phyloP scores from a whole-genome alignment of 345 rosid genomes.

The Populus nigra region DNA sequence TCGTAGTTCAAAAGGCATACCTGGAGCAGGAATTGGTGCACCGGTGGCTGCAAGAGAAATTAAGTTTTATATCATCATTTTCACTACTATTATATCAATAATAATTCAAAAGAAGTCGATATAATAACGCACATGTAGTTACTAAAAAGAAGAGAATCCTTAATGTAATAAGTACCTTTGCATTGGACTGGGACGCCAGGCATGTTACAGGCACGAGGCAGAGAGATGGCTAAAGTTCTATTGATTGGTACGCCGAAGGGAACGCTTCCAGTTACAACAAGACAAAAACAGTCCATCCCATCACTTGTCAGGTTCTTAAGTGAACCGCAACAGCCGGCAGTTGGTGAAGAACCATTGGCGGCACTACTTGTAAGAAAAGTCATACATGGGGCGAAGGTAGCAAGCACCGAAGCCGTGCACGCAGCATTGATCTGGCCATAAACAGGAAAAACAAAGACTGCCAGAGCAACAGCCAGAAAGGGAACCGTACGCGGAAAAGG shows the following conservation, averaged over 20 bases:
- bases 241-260: slow-evolving; percentile 73
- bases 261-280: slow-evolving; percentile 55
- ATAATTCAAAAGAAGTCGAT: not conserved
- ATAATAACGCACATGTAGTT: too few species aligned
- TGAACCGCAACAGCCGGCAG: slow-evolving; percentile 58
- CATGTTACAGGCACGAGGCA: slow-evolving; percentile 86
- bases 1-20: slow-evolving; percentile 22
- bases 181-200: slow-evolving; percentile 76
- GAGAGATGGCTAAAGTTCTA: slow-evolving; percentile 71
- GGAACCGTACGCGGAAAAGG: not conserved
- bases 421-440: slow-evolving; percentile 44
- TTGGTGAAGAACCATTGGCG: slow-evolving; percentile 52
- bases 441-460: slow-evolving; percentile 32
- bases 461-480: slow-evolving; percentile 14
- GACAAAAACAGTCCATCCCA: slow-evolving; percentile 73
- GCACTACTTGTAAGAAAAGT: slow-evolving; percentile 60
- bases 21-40: slow-evolving; percentile 77
- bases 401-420: slow-evolving; percentile 51
- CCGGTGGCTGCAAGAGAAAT: slow-evolving; percentile 42
- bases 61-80: not conserved
- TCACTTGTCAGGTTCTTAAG: slow-evolving; percentile 52
- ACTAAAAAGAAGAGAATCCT: not conserved
- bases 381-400: slow-evolving; percentile 66
- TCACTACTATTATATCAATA: not conserved
- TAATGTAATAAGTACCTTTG: slow-evolving; percentile 37